Evolutionary conservation across 176 grass and related monocot genomes (phyloP), one percentile per base, ranked within the genome.

Genomic region (Sorghum bicolor): DNA sequence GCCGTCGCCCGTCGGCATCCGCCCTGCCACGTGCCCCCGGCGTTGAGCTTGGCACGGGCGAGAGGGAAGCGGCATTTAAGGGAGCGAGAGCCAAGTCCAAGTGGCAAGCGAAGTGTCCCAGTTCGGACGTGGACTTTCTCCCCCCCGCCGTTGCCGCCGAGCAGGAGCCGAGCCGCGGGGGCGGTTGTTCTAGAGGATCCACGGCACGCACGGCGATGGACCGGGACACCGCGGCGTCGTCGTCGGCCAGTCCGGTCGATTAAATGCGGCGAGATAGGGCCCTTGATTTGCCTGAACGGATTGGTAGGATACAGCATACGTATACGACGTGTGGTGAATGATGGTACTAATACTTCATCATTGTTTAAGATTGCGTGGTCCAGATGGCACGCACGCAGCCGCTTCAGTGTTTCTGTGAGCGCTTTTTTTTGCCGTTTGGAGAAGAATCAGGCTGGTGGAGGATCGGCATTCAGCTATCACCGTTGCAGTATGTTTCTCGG

Each of bases 361-460:
- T 68, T 82, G 88, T 74, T 86, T 39, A 74, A 74, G 88, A 55
- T 89, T 72, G 83, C 72, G 82, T 85, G 15, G 70, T 44, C 64
- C 52, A 28, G 40, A 52, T 57, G 80, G 60, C 53, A 57, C 52
- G 52, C 6, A n/a, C 6, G 50, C 6, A 55, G 34, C 34, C 80
- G 12, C 44, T 53, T 48, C 48, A 13, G 74, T 25, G 40, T 5
- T 0, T 10, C 15, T 64, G 33, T 17, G 13, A 15, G 30, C 76
- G 8, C n/a, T n/a, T n/a, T n/a, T n/a, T n/a, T n/a, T n/a, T n/a
- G n/a, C n/a, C n/a, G n/a, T 17, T 63, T 64, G 31, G 17, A 50
- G 34, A 38, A 69, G 53, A 47, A 69, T 82, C 64, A 64, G 37
- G 29, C 26, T 11, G 73, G 39, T 17, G 31, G 31, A 40, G 40